phyloP scores from a whole-genome alignment of 1,284 basidiomycete genomes.

The Ganoderma resinaceum region DNA sequence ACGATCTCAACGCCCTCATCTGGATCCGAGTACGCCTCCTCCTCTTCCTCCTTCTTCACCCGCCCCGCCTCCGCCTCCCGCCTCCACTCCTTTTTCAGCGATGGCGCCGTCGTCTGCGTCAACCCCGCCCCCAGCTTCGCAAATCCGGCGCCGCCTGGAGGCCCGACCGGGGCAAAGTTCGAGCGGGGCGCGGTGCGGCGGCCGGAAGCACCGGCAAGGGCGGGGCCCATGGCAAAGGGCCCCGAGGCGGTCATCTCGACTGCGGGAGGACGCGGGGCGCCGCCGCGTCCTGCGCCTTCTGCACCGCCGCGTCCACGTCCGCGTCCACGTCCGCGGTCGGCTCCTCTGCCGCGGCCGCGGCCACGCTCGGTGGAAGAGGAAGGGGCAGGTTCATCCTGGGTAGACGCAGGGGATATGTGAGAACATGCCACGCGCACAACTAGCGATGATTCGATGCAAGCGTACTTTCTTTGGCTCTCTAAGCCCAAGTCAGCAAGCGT shows the following conservation, averaged over 20 bases:
- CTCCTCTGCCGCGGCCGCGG: conserved; percentile 49
- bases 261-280: conserved; percentile 53
- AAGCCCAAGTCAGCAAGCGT: neutral
- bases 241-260: conserved; percentile 84
- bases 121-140: conserved; percentile 57
- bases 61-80: conserved; percentile 36
- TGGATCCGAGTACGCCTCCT: conserved; percentile 85
- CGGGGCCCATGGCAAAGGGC: conserved; percentile 85
- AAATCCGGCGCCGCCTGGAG: conserved; percentile 44
- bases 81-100: conserved; percentile 52
- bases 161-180: conserved; percentile 55
- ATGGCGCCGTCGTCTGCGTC: conserved; percentile 48
- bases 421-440: neutral
- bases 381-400: conserved; percentile 58
- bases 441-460: conserved; percentile 7
- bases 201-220: conserved; percentile 61
- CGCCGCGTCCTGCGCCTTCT: conserved; percentile 46
- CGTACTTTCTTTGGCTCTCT: conserved; percentile 54
- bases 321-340: conserved; percentile 53
- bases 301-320: conserved; percentile 49
- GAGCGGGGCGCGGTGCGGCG: conserved; percentile 59
- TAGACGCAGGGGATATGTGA: conserved; percentile 8
- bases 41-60: conserved; percentile 51
- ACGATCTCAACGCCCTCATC: conserved; percentile 89
- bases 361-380: conserved; percentile 40